phyloP scores from a whole-genome alignment of 2,329 filamentous ascomycete species.

The Cephalotrichum gorgonifer region DNA sequence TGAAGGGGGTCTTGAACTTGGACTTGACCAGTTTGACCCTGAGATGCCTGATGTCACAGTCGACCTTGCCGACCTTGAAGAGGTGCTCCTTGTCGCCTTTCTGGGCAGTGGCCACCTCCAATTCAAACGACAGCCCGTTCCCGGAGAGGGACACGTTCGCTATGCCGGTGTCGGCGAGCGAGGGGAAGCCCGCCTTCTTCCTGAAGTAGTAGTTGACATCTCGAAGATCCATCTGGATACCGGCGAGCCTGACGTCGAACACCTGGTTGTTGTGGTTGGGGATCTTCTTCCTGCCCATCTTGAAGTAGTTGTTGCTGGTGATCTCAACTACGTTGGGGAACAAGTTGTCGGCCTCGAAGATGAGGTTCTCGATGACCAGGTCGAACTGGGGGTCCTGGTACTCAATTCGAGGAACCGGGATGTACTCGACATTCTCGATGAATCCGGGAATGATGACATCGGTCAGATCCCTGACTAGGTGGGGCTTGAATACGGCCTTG shows the following conservation, averaged over 20 bases:
- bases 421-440: slow-evolving; percentile 78
- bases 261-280: slow-evolving; percentile 70
- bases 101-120: slow-evolving; percentile 75
- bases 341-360: slow-evolving; percentile 93
- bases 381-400: slow-evolving; percentile 78
- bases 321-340: slow-evolving; percentile 88
- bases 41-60: slow-evolving; percentile 71
- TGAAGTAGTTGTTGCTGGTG: slow-evolving; percentile 85
- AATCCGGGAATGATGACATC: slow-evolving; percentile 76
- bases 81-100: slow-evolving; percentile 68
- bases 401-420: slow-evolving; percentile 90
- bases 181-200: slow-evolving; percentile 87
- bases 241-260: slow-evolving; percentile 73
- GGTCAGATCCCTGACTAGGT: slow-evolving; percentile 79
- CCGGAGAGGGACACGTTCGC: slow-evolving; percentile 83
- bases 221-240: slow-evolving; percentile 83
- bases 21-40: slow-evolving; percentile 89
- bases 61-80: slow-evolving; percentile 89
- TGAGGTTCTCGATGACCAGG: slow-evolving; percentile 84
- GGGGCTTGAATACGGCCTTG: slow-evolving; percentile 83
- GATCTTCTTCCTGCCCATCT: slow-evolving; percentile 85
- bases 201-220: slow-evolving; percentile 94
- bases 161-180: slow-evolving; percentile 77
- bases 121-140: slow-evolving; percentile 81
- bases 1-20: slow-evolving; percentile 86